Conservation (phyloP, 345 rosid genomes). For the Eucalyptus regnans region DNA sequence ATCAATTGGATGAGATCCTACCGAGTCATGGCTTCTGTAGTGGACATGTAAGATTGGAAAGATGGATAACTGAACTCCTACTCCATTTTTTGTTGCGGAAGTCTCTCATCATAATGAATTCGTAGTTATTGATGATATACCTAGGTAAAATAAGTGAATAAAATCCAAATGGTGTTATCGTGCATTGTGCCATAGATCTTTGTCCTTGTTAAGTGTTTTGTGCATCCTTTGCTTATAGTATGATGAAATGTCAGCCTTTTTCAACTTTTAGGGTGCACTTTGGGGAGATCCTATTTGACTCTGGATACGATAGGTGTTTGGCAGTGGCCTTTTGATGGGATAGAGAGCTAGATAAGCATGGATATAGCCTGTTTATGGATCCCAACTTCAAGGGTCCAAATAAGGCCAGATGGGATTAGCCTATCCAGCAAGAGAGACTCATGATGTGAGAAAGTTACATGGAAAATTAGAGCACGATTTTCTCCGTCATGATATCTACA, state of each 20-base stretch:
- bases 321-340: background rate
- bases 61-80: background rate
- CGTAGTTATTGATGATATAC: background rate
- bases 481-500: background rate
- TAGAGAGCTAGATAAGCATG: background rate
- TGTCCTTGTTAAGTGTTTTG: background rate
- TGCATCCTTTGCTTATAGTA: background rate
- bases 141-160: background rate
- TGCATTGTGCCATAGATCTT: background rate
- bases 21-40: background rate
- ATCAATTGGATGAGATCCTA: background rate
- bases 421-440: background rate
- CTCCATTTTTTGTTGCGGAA: background rate
- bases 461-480: background rate
- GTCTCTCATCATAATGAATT: background rate
- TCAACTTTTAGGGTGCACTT: background rate
- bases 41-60: background rate
- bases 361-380: background rate
- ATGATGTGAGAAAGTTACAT: background rate
- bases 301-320: background rate
- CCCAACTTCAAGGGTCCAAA: background rate
- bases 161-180: background rate
- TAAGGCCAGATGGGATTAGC: background rate
- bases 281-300: background rate
- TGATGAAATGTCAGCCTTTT: background rate